phyloP scores from a whole-genome alignment of 345 rosid genomes.

The Excoecaria cochinchinensis region DNA sequence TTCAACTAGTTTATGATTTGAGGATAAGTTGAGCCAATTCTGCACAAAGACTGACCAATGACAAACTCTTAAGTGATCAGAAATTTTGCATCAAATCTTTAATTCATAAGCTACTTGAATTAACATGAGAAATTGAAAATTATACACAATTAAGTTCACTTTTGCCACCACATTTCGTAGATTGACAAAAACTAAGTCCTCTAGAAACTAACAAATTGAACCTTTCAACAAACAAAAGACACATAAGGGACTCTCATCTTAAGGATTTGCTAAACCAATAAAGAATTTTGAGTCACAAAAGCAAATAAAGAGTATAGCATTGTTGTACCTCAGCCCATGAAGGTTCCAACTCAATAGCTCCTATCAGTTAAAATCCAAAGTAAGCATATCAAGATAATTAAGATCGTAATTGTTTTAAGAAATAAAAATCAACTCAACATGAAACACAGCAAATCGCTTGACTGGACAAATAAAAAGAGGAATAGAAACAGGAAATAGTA shows the following conservation, averaged over 20 bases:
- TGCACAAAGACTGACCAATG: no score
- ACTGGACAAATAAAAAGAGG: neutral
- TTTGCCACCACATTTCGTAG: no score
- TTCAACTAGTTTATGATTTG: no score
- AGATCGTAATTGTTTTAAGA: neutral
- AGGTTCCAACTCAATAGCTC: slow-evolving; percentile 71
- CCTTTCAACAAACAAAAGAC: no score
- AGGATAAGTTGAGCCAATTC: no score
- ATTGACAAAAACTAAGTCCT: no score
- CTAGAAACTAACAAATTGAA: no score
- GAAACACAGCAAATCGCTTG: neutral
- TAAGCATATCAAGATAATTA: slow-evolving; percentile 10
- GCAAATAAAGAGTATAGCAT: neutral
- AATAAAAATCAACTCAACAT: neutral
- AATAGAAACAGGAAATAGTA: neutral
- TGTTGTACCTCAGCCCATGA: slow-evolving; percentile 75
- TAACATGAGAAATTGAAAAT: no score
- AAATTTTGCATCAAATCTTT: no score
- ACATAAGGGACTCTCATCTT: neutral
- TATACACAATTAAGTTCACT: no score
- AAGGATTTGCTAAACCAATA: neutral
- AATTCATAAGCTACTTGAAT: no score
- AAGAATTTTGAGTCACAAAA: neutral
- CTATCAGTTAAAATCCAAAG: slow-evolving; percentile 40
- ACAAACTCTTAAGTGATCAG: no score